Evolutionary conservation across 345 rosid genomes (phyloP).

Genomic region (Hirschfeldia incana): DNA sequence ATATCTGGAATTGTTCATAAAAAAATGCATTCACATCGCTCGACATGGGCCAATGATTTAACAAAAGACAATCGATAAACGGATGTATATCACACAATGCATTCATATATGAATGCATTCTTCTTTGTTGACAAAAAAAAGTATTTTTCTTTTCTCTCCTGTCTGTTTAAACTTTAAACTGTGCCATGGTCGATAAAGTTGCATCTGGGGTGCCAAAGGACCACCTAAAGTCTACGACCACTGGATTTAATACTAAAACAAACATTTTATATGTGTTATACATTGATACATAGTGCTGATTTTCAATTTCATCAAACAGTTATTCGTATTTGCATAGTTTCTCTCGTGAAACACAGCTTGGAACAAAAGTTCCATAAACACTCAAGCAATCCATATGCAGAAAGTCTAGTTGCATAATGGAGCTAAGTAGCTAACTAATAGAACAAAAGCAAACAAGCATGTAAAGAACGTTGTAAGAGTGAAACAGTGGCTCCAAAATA

Average conservation of each 20-base stretch:
- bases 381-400: not conserved
- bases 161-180: not conserved
- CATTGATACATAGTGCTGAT: not conserved
- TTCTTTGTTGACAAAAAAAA: not conserved
- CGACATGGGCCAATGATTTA: slow-evolving; percentile 4
- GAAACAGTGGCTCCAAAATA: not conserved
- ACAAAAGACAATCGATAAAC: not conserved
- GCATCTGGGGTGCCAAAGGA: not conserved
- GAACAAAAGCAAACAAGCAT: slow-evolving; percentile 1
- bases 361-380: not conserved
- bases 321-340: not conserved
- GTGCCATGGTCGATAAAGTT: slow-evolving; percentile 6
- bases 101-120: not conserved
- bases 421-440: not conserved
- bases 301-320: not conserved
- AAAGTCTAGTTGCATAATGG: not conserved
- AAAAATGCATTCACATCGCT: slow-evolving; percentile 23
- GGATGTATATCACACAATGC: not conserved
- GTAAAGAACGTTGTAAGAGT: not conserved
- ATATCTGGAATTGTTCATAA: not conserved
- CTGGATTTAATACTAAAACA: not conserved
- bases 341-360: not conserved
- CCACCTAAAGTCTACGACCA: not conserved
- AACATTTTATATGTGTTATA: not conserved
- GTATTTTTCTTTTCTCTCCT: not conserved